phyloP scores from a whole-genome alignment of 2,329 filamentous ascomycete genomes.

The Pestalotiopsis sp. region DNA sequence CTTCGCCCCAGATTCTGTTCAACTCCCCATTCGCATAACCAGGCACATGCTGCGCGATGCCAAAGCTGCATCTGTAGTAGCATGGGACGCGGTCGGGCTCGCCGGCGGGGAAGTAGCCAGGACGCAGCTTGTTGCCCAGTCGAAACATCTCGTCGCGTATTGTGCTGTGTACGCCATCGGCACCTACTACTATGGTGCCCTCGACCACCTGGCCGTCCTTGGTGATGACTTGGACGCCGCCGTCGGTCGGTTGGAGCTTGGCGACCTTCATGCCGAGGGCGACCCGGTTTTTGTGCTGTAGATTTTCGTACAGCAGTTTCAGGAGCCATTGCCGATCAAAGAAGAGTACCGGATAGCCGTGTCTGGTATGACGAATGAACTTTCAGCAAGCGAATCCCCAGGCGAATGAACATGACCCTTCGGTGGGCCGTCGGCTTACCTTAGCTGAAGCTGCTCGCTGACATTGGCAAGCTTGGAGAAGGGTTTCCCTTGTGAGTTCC shows the following conservation, averaged over 20 bases:
- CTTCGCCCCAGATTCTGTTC: constrained; percentile 23
- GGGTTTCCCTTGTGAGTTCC: constrained; percentile 17
- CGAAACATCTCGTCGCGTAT: constrained; percentile 30
- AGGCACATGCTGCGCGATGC: constrained; percentile 35
- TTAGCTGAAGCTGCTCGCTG: constrained; percentile 1
- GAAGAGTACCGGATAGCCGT: constrained; percentile 36
- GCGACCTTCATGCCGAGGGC: constrained; percentile 30
- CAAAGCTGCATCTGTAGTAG: constrained; percentile 40
- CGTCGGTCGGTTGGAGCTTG: constrained; percentile 24
- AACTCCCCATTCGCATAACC: constrained; percentile 23
- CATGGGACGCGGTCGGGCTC: constrained; percentile 25
- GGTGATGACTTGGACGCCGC: constrained; percentile 33
- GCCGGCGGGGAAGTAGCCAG: constrained; percentile 25
- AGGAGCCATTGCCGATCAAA: constrained; percentile 39
- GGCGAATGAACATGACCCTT: neutral
- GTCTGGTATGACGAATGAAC: constrained; percentile 13
- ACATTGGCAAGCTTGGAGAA: constrained; percentile 15
- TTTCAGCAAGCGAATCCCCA: too few relatives aligned
- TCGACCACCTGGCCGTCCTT: constrained; percentile 30
- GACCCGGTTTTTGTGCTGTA: constrained; percentile 37
- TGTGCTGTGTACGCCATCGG: constrained; percentile 43
- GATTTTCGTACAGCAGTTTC: constrained; percentile 34
- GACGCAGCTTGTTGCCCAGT: constrained; percentile 23
- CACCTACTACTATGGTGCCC: constrained; percentile 41
- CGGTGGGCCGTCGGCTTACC: neutral